Base-by-base conservation (phyloP, 2,329 filamentous ascomycete genomes). In the Colletotrichum plurivorum region DNA sequence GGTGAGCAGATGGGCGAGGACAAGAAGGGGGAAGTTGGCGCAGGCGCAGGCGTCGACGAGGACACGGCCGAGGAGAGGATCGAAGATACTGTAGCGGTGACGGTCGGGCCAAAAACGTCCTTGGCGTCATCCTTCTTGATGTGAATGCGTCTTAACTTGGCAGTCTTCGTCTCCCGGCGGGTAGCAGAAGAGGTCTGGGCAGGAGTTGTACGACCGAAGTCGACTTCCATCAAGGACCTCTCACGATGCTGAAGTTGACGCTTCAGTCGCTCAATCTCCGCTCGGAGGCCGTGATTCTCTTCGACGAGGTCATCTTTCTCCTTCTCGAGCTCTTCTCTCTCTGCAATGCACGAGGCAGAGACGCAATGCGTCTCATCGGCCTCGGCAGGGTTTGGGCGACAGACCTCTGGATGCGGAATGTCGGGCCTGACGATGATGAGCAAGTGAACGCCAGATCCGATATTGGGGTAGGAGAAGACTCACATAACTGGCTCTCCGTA, bases 401-500 rank as follows among this genome's bases (percentile, higher is more conserved):
- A 43, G 15, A 57, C 55, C 54, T 57, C 55, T 57, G 55, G 55
- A 57, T 12, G 55, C 55, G 55, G 55, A 27, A 20, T 43, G 43
- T 39, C 54, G 54, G 54, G 39, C 41, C 54, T 57, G 41, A n/a
- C 41, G 10, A 10, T 16, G 2, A 8, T 60, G 31, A 60, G 57
- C 18, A 41, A 41, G 18, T 5, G 9, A 20, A 9, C 12, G 7
- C 5, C 25, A 18, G n/a, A 18, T 20, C 5, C 25, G 25, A 18
- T 31, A n/a, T 9, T 2, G 10, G 10, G 15, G 31, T 36, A 9
- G 31, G 2, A 36, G 8, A 10, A 57, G 18, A 18, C 65, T 67
- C 53, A 67, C 65, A 64, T 67, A 64, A 58, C 60, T 53, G 46
- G 53, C 10, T 43, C 15, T 41, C 13, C 46, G 16, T 16, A 22